phyloP scores from a whole-genome alignment of 2,329 filamentous ascomycete genomes.

The Botrytis squamosa region DNA sequence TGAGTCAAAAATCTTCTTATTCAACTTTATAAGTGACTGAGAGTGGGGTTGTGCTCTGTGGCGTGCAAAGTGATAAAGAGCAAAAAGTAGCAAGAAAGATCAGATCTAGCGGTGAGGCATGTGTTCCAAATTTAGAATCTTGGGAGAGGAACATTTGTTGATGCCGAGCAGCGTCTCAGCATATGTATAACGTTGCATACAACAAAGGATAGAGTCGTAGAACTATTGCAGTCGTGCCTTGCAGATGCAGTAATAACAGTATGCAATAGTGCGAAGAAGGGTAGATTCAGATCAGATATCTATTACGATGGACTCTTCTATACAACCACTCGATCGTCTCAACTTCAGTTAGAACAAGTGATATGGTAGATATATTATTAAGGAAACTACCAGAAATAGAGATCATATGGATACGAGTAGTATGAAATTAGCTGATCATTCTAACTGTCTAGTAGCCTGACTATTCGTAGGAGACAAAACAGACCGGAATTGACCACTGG shows the following conservation, averaged over 20 bases:
- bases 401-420: neutral
- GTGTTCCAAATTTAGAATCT: slow-evolving; percentile 7
- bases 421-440: neutral
- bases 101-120: slow-evolving; percentile 17
- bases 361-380: too few relatives aligned
- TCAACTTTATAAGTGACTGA: neutral
- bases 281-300: neutral
- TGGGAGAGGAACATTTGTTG: neutral
- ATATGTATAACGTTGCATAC: slow-evolving; percentile 1
- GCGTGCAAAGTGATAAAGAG: slow-evolving; percentile 2
- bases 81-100: neutral
- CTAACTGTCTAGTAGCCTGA: neutral
- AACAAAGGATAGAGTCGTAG: neutral
- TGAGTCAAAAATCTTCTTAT: slow-evolving; percentile 19
- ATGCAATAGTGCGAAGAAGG: neutral
- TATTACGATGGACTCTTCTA: neutral
- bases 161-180: neutral
- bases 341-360: neutral
- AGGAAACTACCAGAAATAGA: neutral
- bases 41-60: slow-evolving; percentile 17
- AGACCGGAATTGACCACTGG: too few relatives aligned
- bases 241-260: slow-evolving; percentile 4
- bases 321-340: neutral
- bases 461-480: too few relatives aligned
- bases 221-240: slow-evolving; percentile 10